phyloP scores from a whole-genome alignment of 2,329 filamentous ascomycete genomes.

The Nothophaeocryptopus gaeumannii region DNA sequence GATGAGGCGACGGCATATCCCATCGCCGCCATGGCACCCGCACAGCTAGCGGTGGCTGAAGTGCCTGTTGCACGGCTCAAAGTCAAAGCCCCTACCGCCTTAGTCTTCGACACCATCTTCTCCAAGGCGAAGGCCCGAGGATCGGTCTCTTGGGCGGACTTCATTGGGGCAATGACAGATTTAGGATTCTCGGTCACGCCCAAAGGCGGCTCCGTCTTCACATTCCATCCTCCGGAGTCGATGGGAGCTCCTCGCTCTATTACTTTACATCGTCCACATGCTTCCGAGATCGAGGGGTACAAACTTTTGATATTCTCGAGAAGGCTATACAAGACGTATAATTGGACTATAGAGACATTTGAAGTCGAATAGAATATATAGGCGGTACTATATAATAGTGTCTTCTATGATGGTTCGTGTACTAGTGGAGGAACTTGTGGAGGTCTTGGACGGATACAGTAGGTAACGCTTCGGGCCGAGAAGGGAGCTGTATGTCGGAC shows the following conservation, averaged over 20 bases:
- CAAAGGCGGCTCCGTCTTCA: constrained; percentile 15
- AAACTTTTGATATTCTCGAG: constrained; percentile 11
- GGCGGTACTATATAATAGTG: no score
- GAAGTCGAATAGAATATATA: constrained; percentile 6
- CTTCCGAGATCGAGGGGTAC: constrained; percentile 20
- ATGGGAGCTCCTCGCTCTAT: constrained; percentile 7
- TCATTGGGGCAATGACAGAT: constrained; percentile 17
- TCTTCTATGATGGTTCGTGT: no score
- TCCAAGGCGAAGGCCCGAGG: constrained; percentile 12
- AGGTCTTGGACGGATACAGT: no score
- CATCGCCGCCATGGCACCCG: constrained; percentile 10
- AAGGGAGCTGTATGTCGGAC: no score
- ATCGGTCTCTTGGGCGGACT: constrained; percentile 16
- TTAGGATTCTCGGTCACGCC: constrained; percentile 20
- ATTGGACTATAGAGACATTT: constrained; percentile 17
- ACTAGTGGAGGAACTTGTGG: no score
- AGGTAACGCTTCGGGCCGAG: no score
- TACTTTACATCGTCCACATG: constrained; percentile 20
- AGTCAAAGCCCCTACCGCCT: constrained; percentile 18
- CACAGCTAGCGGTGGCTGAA: constrained; percentile 3
- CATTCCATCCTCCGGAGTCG: constrained; percentile 16
- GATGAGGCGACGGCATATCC: constrained; percentile 6
- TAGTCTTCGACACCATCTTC: constrained; percentile 17
- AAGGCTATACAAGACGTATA: constrained; percentile 11
- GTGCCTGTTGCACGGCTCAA: constrained; percentile 10